Evolutionary conservation across 169 alveolate genomes (phyloP), one percentile per base, ranked within the genome.

Genomic region (Eimeria nieschulzi): DNA sequence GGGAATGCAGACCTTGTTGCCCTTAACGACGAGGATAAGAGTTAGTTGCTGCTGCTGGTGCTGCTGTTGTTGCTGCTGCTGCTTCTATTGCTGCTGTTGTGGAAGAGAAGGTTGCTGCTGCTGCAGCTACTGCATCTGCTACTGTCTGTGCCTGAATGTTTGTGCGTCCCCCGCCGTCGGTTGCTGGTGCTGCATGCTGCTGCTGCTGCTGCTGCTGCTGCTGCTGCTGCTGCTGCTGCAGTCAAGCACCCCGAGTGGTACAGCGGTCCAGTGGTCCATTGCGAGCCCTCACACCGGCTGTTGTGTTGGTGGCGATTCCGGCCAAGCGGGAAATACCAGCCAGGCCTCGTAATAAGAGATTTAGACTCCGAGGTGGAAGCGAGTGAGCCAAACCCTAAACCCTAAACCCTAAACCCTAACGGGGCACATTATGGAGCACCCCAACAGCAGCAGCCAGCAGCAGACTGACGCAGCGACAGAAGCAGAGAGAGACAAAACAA

Each of bases 271-370:
- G 75, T 54, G 19, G 63, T 53, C 33, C 39, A 64, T 7, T 87
- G 80, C 68, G 85, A 73, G 55, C 86, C 92, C 7, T 61, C 85
- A 6, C 92, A 87, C 70, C 80, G 72, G 54, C 54, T 33, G 13
- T 80, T 90, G 59, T 90, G 93, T 51, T 90, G 93, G 93, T 90
- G 93, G 93, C 33, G 93, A 17, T 90, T 90, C 59, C 82, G 93
- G 9, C 53, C 80, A 0, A 75, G 66, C 6, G 85, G 78, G 9
- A 90, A 90, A 46, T 82, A 90, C 73, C 93, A 90, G 53, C 93
- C 93, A 9, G 93, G 93, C 19, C 72, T 84, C 3, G 91, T 79
- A 5, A 84, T 90, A 21, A 78, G 54, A 79, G 92, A 87, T 66
- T 54, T 87, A 13, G 78, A 71, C 19, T 78, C 80, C 13, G 92